Conservation (phyloP, 805 yeast species). For the Pichia membranifaciens region DNA sequence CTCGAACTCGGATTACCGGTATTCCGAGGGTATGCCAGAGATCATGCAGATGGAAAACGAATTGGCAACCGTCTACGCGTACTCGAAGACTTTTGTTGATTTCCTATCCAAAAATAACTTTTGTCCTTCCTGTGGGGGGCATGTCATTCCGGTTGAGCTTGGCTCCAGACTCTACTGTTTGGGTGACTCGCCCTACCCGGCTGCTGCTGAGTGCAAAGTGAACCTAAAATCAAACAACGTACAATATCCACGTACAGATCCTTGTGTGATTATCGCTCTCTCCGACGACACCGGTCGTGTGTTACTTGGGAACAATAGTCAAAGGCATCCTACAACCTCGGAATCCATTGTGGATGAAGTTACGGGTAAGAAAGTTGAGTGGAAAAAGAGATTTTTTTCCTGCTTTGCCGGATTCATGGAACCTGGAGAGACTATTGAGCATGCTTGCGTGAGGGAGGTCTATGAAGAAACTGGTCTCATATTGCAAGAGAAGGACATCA, state of each 20-base stretch:
- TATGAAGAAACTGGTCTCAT: conserved; percentile 94
- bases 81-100: conserved; percentile 77
- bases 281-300: conserved; percentile 55
- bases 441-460: conserved; percentile 79
- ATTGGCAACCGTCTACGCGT: conserved; percentile 69
- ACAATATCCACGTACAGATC: conserved; percentile 88
- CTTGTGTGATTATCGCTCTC: conserved; percentile 78
- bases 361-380: conserved; percentile 42
- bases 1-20: background rate
- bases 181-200: conserved; percentile 23
- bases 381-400: conserved; percentile 50
- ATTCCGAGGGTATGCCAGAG: conserved; percentile 11
- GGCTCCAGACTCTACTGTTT: conserved; percentile 60
- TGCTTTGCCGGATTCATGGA: conserved; percentile 96
- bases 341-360: conserved; percentile 46
- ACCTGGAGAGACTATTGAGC: conserved; percentile 88
- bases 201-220: conserved; percentile 28
- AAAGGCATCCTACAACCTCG: conserved; percentile 33
- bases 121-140: conserved; percentile 84
- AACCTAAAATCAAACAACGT: conserved; percentile 53
- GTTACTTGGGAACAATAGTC: conserved; percentile 64
- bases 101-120: conserved; percentile 71
- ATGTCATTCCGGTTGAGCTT: conserved; percentile 55
- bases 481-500: conserved; percentile 41
- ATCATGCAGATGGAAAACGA: conserved; percentile 22